Conservation (phyloP, 345 rosid genomes). For the Populus deltoides region DNA sequence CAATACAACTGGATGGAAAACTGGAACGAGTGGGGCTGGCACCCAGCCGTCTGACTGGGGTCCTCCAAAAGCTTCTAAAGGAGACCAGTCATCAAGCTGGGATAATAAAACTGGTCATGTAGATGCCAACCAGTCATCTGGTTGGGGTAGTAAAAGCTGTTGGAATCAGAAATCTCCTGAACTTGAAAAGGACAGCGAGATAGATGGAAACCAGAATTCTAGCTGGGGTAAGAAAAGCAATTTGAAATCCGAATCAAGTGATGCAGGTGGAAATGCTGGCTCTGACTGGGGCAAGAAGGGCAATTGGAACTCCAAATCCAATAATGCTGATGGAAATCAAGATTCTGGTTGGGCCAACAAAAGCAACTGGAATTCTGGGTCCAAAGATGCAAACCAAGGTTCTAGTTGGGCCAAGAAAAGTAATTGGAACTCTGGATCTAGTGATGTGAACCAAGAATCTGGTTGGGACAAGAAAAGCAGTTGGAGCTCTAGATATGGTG, state of each 20-base stretch:
- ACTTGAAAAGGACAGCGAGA: neutral
- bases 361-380: conserved; percentile 12
- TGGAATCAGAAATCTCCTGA: neutral
- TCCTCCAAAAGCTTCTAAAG: conserved; percentile 12
- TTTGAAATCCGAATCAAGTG: conserved; percentile 16
- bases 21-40: neutral
- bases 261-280: neutral
- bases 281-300: conserved; percentile 4
- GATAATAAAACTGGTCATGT: neutral
- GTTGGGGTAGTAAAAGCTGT: conserved; percentile 13
- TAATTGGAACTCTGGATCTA: conserved; percentile 14
- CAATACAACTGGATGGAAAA: neutral
- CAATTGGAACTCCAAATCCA: conserved; percentile 11
- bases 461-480: conserved; percentile 23
- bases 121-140: conserved; percentile 5
- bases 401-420: conserved; percentile 18
- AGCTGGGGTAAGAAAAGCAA: conserved; percentile 4
- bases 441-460: conserved; percentile 18
- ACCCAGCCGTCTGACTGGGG: conserved; percentile 9
- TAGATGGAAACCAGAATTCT: conserved; percentile 3
- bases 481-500: conserved; percentile 23
- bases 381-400: conserved; percentile 1
- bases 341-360: conserved; percentile 14
- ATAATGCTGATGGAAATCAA: neutral
- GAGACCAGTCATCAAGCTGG: conserved; percentile 5